Percentiles rank a stretch among this genome's conserved stretches.
These are phyloP conservation scores for Oldenlandia corymbosa DNA, from an alignment of 257 asterid genomes.

Conservation along the genomic window DNA sequence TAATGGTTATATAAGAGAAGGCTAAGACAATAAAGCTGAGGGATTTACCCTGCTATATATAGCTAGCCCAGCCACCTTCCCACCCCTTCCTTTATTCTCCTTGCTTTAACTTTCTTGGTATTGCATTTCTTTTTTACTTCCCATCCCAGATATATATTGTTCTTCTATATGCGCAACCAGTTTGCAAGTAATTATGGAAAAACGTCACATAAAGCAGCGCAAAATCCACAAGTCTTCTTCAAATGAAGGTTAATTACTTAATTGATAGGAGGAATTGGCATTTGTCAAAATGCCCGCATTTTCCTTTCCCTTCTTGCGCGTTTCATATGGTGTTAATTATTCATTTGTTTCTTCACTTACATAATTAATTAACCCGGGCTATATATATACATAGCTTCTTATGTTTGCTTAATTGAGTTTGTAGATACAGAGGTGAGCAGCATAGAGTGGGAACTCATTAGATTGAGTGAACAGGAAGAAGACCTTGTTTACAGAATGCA, in stretches of 20 bases:
- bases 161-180: neutral
- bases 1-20: no score
- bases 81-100: no score
- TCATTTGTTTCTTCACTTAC: neutral
- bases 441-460: conserved; percentile 34
- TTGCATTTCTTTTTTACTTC: neutral
- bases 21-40: no score
- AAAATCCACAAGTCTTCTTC: conserved; percentile 1
- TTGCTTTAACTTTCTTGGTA: neutral
- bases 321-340: neutral
- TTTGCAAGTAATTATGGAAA: neutral
- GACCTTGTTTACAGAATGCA: conserved; percentile 67
- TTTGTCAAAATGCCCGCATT: no score
- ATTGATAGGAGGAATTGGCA: neutral
- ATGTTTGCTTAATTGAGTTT: neutral
- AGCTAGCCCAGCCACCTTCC: no score
- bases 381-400: no score
- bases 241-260: conserved; percentile 10
- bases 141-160: no score
- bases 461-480: conserved; percentile 58
- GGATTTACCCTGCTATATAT: no score
- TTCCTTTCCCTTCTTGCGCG: neutral
- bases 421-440: conserved; percentile 39
- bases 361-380: neutral
- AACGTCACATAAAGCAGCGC: conserved; percentile 1